These are phyloP conservation scores for Straminergon stramineum DNA, from an alignment of 225 moss, liverwort and hornwort species.

Conservation along the genomic window DNA sequence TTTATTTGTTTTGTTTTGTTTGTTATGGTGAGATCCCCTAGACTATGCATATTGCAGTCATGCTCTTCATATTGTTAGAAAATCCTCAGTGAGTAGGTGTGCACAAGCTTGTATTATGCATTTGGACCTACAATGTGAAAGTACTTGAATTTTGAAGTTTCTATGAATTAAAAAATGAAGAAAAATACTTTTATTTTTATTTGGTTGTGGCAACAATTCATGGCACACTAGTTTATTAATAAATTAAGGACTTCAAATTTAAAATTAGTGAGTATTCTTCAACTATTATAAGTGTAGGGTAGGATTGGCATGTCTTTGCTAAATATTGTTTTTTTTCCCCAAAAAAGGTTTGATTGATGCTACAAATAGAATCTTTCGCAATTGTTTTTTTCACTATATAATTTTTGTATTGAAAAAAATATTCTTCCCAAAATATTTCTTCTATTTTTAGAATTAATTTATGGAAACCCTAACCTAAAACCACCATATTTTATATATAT, in stretches of 20 bases:
- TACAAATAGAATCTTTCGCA: background rate
- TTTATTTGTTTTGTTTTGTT: too few relatives aligned
- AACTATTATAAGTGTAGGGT: background rate
- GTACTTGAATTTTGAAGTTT: too few relatives aligned
- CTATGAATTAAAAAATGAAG: too few relatives aligned
- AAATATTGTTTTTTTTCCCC: background rate
- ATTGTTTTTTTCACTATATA: background rate
- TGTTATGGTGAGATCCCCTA: too few relatives aligned
- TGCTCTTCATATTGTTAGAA: too few relatives aligned
- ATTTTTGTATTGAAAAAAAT: background rate
- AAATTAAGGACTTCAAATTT: background rate
- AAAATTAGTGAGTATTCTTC: background rate
- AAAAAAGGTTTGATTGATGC: background rate
- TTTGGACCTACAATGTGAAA: too few relatives aligned
- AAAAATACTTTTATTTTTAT: too few relatives aligned
- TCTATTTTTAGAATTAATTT: background rate
- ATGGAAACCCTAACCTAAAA: rapidly evolving
- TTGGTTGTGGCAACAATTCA: too few relatives aligned
- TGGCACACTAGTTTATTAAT: background rate
- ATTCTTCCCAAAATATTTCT: background rate
- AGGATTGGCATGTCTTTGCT: background rate
- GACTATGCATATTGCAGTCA: too few relatives aligned
- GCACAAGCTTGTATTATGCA: too few relatives aligned
- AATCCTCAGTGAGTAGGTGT: too few relatives aligned
- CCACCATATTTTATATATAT: rapidly evolving